These are phyloP conservation scores for Fragosphaeria purpurea DNA, from an alignment of 2,329 filamentous ascomycete species.

Conservation along the genomic window DNA sequence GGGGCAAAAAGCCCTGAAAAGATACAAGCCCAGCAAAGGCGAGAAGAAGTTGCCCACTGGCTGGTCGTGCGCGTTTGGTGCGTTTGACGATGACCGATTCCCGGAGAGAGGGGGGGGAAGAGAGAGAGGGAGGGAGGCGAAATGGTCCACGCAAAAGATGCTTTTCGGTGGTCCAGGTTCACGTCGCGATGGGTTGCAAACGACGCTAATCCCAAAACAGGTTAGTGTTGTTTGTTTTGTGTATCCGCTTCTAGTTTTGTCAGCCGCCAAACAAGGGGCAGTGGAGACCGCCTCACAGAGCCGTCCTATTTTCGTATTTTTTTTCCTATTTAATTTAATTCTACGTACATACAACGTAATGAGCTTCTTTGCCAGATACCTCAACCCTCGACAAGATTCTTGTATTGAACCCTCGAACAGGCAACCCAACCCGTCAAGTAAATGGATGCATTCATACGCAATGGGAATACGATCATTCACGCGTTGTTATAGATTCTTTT, in stretches of 20 bases:
- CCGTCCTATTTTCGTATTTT: not conserved
- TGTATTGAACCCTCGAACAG: too few species aligned
- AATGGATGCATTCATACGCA: too few species aligned
- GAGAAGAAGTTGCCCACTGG: not conserved
- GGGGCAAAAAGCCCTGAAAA: too few species aligned
- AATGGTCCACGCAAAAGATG: constrained; percentile 4
- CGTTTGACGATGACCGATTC: too few species aligned
- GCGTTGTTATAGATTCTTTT: too few species aligned
- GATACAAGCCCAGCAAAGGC: not conserved
- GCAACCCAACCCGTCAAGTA: too few species aligned
- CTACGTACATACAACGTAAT: not conserved
- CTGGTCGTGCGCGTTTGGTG: constrained; percentile 2
- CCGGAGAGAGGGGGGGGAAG: not conserved
- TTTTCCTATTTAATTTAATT: not conserved
- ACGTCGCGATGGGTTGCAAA: constrained; percentile 14
- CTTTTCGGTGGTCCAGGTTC: constrained; percentile 8
- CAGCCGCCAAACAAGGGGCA: constrained; percentile 11
- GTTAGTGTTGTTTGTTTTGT: not conserved
- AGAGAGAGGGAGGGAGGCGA: constrained; percentile 2
- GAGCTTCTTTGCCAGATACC: not conserved
- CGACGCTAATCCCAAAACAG: not conserved
- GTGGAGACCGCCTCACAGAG: not conserved
- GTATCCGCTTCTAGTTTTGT: constrained; percentile 9
- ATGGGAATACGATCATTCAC: too few species aligned
- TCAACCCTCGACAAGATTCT: not conserved